Percentiles rank a stretch among this genome's conserved stretches.
Conservation (phyloP, 352 stramenopile species). For the Globisporangium cystogenes region DNA sequence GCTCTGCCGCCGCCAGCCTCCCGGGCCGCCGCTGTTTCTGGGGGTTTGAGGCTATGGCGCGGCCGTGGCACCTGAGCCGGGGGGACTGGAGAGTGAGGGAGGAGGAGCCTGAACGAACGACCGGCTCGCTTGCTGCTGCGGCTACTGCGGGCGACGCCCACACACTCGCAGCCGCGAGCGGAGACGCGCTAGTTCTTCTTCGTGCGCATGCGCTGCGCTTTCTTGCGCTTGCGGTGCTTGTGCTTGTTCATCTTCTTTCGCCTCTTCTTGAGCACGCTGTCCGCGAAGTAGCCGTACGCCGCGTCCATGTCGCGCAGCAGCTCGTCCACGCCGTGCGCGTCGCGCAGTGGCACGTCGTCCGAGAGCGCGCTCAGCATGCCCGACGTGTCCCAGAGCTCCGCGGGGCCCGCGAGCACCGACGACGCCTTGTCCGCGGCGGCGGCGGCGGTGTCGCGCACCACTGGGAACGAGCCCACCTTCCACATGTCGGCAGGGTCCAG, state of each 20-base stretch:
- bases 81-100: too few species aligned
- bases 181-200: conserved; percentile 79
- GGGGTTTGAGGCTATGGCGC: not conserved
- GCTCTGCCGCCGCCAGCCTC: not conserved
- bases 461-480: conserved; percentile 69
- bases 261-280: conserved; percentile 87
- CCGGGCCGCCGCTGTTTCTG: not conserved
- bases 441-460: conserved; percentile 24
- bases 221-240: conserved; percentile 89
- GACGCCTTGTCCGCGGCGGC: conserved; percentile 2
- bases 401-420: conserved; percentile 28
- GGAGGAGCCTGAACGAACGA: too few species aligned
- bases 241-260: conserved; percentile 94
- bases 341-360: conserved; percentile 52
- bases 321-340: conserved; percentile 40
- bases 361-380: conserved; percentile 75
- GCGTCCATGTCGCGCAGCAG: conserved; percentile 59
- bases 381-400: conserved; percentile 72
- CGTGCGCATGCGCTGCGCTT: conserved; percentile 84
- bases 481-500: conserved; percentile 61
- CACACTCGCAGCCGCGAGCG: not conserved
- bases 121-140: too few species aligned
- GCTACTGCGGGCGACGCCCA: not conserved
- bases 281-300: conserved; percentile 58
- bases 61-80: too few species aligned